Evolutionary conservation across 192 early-diverging fungal genomes (phyloP).

Genomic region (Dissophora ornata): DNA sequence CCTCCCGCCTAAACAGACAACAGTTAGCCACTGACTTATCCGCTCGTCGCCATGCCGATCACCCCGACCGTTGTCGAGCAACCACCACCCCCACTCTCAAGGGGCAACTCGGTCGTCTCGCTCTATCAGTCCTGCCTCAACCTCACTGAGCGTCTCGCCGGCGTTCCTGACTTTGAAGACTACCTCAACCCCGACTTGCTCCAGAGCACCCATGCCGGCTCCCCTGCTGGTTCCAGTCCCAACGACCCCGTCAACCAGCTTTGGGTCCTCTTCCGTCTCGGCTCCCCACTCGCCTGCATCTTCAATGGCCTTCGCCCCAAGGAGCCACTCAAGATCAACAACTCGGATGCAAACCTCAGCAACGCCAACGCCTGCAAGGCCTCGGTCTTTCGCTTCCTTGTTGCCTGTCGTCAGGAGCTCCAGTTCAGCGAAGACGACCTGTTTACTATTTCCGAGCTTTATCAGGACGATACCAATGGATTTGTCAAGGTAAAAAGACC

Average conservation of each 20-base stretch:
- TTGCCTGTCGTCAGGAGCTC: conserved; percentile 85
- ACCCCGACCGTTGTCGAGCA: conserved; percentile 41
- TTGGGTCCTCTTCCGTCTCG: conserved; percentile 78
- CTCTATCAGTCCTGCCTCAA: conserved; percentile 80
- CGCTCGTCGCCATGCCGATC: conserved; percentile 14
- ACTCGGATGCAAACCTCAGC: conserved; percentile 57
- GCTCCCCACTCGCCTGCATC: conserved; percentile 73
- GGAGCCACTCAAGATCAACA: conserved; percentile 69
- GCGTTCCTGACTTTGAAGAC: conserved; percentile 74
- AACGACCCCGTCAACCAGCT: conserved; percentile 77
- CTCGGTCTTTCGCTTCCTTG: conserved; percentile 87
- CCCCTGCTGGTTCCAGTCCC: conserved; percentile 33
- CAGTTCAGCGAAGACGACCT: conserved; percentile 80
- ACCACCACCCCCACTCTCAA: conserved; percentile 45
- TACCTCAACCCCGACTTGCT: conserved; percentile 64
- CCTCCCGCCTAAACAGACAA: neutral
- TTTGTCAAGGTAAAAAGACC: conserved; percentile 87
- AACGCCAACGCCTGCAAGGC: conserved; percentile 81
- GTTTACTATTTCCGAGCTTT: conserved; percentile 88
- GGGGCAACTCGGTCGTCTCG: conserved; percentile 59
- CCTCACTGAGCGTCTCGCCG: conserved; percentile 75
- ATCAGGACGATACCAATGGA: conserved; percentile 94
- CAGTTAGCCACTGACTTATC: conserved; percentile 1
- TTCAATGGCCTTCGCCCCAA: conserved; percentile 77
- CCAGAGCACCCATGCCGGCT: conserved; percentile 51